These are phyloP conservation scores for Fonsecaea pugnacius DNA, from an alignment of 2,329 filamentous ascomycete genomes.

Conservation along the genomic window DNA sequence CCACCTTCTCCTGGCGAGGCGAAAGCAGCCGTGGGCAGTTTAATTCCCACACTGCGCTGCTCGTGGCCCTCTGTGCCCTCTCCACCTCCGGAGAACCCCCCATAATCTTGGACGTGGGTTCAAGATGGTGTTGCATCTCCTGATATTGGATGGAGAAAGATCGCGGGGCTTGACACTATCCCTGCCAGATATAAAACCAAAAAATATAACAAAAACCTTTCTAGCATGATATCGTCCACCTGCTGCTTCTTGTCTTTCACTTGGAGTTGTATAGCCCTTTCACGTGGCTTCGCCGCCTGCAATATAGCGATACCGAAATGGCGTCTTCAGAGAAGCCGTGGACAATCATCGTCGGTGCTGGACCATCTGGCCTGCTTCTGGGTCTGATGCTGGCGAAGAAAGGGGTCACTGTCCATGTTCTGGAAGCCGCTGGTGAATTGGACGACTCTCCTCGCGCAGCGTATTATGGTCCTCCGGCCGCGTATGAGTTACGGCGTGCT, in stretches of 20 bases:
- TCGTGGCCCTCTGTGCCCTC: slow-evolving; percentile 21
- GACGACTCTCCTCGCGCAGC: slow-evolving; percentile 66
- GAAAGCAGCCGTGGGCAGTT: not conserved
- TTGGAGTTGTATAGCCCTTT: not conserved
- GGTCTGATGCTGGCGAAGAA: slow-evolving; percentile 42
- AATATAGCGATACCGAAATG: slow-evolving; percentile 12
- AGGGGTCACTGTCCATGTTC: slow-evolving; percentile 42
- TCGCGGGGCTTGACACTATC: slow-evolving; percentile 18
- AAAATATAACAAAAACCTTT: not conserved
- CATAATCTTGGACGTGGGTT: slow-evolving; percentile 16
- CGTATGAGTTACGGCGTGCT: slow-evolving; percentile 62
- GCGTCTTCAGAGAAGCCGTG: slow-evolving; percentile 25
- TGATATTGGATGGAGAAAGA: slow-evolving; percentile 4
- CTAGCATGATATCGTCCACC: not conserved
- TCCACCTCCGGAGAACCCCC: slow-evolving; percentile 26
- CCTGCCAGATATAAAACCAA: slow-evolving; percentile 10
- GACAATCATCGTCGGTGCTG: slow-evolving; percentile 42
- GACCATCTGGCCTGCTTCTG: slow-evolving; percentile 43
- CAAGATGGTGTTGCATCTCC: slow-evolving; percentile 1
- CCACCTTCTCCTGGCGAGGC: not conserved
- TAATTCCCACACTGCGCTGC: not conserved
- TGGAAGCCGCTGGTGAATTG: slow-evolving; percentile 61
- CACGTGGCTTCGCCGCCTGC: not conserved
- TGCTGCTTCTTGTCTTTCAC: not conserved
- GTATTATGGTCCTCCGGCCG: slow-evolving; percentile 64